phyloP scores from a whole-genome alignment of 371 early-diverging fungal species.

The Coemansia sp. region DNA sequence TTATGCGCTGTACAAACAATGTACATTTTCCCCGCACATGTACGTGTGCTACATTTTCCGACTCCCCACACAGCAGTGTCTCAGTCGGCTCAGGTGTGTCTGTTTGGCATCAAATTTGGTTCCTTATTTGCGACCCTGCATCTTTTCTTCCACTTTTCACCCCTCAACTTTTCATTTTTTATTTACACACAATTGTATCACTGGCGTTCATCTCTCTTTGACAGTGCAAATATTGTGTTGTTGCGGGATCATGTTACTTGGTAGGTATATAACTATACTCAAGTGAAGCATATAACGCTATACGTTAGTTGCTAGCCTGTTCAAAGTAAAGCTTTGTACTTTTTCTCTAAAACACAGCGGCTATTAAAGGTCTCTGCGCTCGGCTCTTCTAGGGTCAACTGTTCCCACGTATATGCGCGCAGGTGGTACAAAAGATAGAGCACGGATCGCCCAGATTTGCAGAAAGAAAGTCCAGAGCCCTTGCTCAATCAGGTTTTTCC shows the following conservation, averaged over 20 bases:
- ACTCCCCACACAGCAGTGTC: background rate
- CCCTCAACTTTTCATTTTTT: background rate
- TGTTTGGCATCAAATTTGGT: background rate
- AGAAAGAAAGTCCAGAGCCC: background rate
- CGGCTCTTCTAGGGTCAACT: background rate
- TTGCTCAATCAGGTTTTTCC: background rate
- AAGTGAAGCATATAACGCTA: too few relatives aligned
- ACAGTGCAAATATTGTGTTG: background rate
- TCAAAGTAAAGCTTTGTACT: too few relatives aligned
- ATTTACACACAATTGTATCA: background rate
- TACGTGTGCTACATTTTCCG: background rate
- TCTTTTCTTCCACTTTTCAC: background rate
- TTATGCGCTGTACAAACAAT: background rate
- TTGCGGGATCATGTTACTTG: background rate
- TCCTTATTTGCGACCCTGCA: background rate
- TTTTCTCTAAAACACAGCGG: background rate
- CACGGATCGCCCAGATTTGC: background rate
- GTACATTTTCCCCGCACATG: background rate
- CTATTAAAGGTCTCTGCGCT: background rate
- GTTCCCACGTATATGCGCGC: background rate
- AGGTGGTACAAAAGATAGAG: background rate
- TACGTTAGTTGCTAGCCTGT: too few relatives aligned
- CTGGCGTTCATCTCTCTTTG: background rate
- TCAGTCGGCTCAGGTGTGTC: background rate
- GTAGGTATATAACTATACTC: background rate